Conservation (phyloP, 2,329 filamentous ascomycete species). For the Diplocarpon mali region DNA sequence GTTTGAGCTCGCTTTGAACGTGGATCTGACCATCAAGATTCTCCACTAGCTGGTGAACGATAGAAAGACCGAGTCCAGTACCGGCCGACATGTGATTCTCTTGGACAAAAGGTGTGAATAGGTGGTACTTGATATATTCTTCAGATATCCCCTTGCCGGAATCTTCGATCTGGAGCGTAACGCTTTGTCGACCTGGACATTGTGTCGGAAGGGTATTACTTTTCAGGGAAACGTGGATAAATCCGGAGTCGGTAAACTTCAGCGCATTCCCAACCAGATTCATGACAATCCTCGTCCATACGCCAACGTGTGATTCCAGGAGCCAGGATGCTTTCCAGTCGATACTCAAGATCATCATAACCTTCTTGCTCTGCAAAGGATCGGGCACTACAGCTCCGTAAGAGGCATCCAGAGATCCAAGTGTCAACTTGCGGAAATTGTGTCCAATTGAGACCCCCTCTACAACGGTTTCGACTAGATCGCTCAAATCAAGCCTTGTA, state of each 20-base stretch:
- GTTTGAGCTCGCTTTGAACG: slow-evolving; percentile 40
- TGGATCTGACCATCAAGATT: slow-evolving; percentile 49
- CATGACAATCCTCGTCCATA: slow-evolving; percentile 41
- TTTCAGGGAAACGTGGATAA: slow-evolving; percentile 33
- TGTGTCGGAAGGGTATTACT: background rate
- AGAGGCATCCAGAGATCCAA: background rate
- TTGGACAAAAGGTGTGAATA: slow-evolving; percentile 51
- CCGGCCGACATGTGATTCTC: slow-evolving; percentile 49
- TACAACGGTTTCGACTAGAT: slow-evolving; percentile 19
- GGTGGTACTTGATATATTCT: slow-evolving; percentile 44
- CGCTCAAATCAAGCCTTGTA: slow-evolving; percentile 12
- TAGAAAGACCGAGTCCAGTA: slow-evolving; percentile 49
- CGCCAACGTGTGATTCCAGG: slow-evolving; percentile 42
- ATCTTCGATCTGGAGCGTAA: slow-evolving; percentile 37
- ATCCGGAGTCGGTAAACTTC: slow-evolving; percentile 46
- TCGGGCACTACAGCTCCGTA: too few species aligned
- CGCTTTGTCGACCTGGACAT: background rate
- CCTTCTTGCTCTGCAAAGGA: slow-evolving; percentile 22
- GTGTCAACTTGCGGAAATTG: slow-evolving; percentile 5
- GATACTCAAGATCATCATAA: slow-evolving; percentile 34
- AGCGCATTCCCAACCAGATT: slow-evolving; percentile 51
- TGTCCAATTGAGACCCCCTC: slow-evolving; percentile 19
- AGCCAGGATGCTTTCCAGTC: slow-evolving; percentile 35
- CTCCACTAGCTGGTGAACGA: slow-evolving; percentile 48
- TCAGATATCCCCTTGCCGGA: slow-evolving; percentile 52